These are phyloP conservation scores for Penicillium sumatraense DNA, from an alignment of 2,329 filamentous ascomycete genomes.

Conservation along the genomic window DNA sequence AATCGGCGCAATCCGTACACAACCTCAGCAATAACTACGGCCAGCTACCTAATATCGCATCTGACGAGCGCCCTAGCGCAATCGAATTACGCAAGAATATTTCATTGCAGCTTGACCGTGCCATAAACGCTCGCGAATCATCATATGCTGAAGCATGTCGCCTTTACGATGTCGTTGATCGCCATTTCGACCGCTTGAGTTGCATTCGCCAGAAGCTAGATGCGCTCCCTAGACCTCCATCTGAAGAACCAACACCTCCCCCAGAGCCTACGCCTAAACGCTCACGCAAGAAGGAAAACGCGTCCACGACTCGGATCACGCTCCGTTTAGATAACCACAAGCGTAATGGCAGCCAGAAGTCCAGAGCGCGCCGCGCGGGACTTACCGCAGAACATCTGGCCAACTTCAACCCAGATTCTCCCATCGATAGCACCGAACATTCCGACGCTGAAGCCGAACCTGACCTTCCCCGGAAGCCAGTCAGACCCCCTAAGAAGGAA, in stretches of 20 bases:
- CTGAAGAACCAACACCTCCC: slow-evolving; percentile 62
- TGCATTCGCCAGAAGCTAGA: slow-evolving; percentile 66
- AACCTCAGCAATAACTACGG: slow-evolving; percentile 50
- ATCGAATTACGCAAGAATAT: slow-evolving; percentile 59
- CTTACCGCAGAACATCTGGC: slow-evolving; percentile 42
- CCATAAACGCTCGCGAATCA: slow-evolving; percentile 60
- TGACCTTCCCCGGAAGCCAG: slow-evolving; percentile 15
- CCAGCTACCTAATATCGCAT: slow-evolving; percentile 55
- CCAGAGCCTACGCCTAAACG: slow-evolving; percentile 44
- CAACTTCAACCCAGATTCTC: slow-evolving; percentile 48
- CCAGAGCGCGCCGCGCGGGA: slow-evolving; percentile 41
- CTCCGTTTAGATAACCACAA: slow-evolving; percentile 42
- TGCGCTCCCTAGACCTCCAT: slow-evolving; percentile 63
- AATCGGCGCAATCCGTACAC: slow-evolving; percentile 46
- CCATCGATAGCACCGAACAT: slow-evolving; percentile 52
- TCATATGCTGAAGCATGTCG: slow-evolving; percentile 61
- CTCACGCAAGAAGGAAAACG: slow-evolving; percentile 46
- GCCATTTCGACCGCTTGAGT: slow-evolving; percentile 61
- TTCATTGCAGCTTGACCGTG: slow-evolving; percentile 59
- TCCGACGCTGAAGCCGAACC: slow-evolving; percentile 45
- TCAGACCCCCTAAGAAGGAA: slow-evolving; percentile 43
- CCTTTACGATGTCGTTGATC: slow-evolving; percentile 61
- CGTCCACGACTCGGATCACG: slow-evolving; percentile 46
- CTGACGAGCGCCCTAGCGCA: slow-evolving; percentile 56
- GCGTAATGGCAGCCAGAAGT: slow-evolving; percentile 35